phyloP scores from a whole-genome alignment of 148 eudicot species.

The Talinum fruticosum region DNA sequence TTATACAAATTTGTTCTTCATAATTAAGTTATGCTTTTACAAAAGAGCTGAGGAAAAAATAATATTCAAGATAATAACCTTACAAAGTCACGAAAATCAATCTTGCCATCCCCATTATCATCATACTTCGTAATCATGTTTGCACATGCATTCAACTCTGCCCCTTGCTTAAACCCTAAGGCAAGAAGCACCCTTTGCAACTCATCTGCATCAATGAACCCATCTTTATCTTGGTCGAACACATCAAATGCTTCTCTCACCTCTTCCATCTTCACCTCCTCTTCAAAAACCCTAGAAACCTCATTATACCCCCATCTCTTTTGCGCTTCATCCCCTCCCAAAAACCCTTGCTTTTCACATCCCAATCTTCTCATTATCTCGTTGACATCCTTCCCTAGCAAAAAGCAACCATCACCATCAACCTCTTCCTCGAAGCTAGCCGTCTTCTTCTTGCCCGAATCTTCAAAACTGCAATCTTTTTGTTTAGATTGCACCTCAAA shows the following conservation, averaged over 20 bases:
- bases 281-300: conserved; percentile 44
- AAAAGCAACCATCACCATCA: conserved; percentile 14
- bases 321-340: conserved; percentile 16
- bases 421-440: neutral
- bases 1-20: no score
- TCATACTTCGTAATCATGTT: conserved; percentile 51
- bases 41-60: neutral
- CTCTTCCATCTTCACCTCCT: conserved; percentile 53
- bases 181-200: conserved; percentile 46
- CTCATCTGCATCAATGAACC: conserved; percentile 65
- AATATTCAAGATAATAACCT: conserved; percentile 23
- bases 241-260: conserved; percentile 58
- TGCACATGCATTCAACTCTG: conserved; percentile 35
- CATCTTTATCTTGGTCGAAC: conserved; percentile 64
- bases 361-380: conserved; percentile 49
- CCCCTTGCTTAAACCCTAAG: conserved; percentile 49
- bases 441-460: neutral
- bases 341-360: conserved; percentile 16
- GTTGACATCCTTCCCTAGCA: conserved; percentile 33
- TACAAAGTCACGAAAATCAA: conserved; percentile 56
- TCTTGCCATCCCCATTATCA: conserved; percentile 44
- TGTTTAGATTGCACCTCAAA: neutral
- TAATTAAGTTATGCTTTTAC: neutral
- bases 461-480: neutral
- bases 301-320: conserved; percentile 29